Conservation (phyloP, 176 grass and related monocot genomes). For the Urochloa ruziziensis region DNA sequence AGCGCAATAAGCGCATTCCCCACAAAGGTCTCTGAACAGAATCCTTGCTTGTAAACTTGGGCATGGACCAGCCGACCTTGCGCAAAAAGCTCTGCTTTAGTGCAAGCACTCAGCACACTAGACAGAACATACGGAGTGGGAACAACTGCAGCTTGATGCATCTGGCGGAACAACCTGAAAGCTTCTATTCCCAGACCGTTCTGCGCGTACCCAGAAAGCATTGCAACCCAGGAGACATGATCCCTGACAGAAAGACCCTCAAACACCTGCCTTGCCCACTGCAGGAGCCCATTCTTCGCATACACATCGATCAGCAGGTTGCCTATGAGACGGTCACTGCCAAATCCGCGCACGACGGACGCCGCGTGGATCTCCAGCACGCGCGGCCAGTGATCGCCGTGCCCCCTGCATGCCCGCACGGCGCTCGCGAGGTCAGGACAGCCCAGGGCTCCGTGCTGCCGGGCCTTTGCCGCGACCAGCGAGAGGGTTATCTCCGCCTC, state of each 20-base stretch:
- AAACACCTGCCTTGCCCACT: conserved; percentile 46
- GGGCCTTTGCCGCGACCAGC: conserved; percentile 17
- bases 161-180: conserved; percentile 39
- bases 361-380: conserved; percentile 26
- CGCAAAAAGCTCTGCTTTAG: conserved; percentile 35
- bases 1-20: conserved; percentile 59
- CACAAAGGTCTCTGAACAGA: conserved; percentile 50
- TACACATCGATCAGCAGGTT: conserved; percentile 59
- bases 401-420: conserved; percentile 32
- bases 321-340: conserved; percentile 7
- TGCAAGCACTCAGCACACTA: conserved; percentile 63
- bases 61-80: conserved; percentile 55
- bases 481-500: not conserved
- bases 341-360: not conserved
- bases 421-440: not conserved
- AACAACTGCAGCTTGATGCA: conserved; percentile 33
- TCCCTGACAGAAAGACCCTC: conserved; percentile 52
- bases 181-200: conserved; percentile 58
- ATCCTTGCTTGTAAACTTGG: conserved; percentile 62
- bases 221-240: conserved; percentile 70
- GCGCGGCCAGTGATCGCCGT: not conserved
- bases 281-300: conserved; percentile 43
- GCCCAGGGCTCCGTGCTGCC: not conserved
- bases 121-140: conserved; percentile 63
- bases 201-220: conserved; percentile 56